phyloP scores from a whole-genome alignment of 495 filamentous ascomycete genomes.

The Ramalina peruviana region DNA sequence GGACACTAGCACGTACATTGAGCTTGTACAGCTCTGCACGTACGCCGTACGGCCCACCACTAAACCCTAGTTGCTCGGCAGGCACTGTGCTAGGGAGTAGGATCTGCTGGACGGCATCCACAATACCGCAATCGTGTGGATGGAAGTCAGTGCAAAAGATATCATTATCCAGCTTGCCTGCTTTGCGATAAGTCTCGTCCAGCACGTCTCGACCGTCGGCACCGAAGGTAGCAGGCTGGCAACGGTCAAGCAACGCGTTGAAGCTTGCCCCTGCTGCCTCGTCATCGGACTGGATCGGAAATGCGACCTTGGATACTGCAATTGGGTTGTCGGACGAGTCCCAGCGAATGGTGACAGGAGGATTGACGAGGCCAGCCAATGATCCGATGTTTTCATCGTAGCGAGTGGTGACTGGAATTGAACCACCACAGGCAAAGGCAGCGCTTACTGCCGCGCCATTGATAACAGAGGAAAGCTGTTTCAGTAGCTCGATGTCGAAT shows the following conservation, averaged over 20 bases:
- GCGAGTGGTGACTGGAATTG: no score
- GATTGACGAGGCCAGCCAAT: no score
- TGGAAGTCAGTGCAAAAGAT: slow-evolving; percentile 36
- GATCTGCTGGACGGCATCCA: slow-evolving; percentile 32
- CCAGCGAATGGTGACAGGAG: no score
- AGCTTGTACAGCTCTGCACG: slow-evolving; percentile 41
- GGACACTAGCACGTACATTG: slow-evolving; percentile 26
- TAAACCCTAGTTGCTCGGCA: not conserved
- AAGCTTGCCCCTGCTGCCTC: no score
- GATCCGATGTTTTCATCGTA: no score
- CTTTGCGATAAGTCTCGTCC: slow-evolving; percentile 37
- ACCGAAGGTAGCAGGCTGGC: slow-evolving; percentile 5
- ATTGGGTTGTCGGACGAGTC: no score
- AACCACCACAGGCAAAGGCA: no score
- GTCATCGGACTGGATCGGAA: no score
- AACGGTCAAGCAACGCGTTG: not conserved
- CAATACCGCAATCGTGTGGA: slow-evolving; percentile 36
- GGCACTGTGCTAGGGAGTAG: slow-evolving; percentile 29
- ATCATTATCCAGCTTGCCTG: slow-evolving; percentile 30
- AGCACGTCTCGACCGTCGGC: slow-evolving; percentile 24
- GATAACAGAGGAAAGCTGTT: no score
- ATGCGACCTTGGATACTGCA: no score
- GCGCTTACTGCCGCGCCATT: no score
- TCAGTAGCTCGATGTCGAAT: no score
- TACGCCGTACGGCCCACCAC: slow-evolving; percentile 11